Evolutionary conservation across 1,139 yeast genomes (phyloP).

Genomic region (Yarrowia galli): DNA sequence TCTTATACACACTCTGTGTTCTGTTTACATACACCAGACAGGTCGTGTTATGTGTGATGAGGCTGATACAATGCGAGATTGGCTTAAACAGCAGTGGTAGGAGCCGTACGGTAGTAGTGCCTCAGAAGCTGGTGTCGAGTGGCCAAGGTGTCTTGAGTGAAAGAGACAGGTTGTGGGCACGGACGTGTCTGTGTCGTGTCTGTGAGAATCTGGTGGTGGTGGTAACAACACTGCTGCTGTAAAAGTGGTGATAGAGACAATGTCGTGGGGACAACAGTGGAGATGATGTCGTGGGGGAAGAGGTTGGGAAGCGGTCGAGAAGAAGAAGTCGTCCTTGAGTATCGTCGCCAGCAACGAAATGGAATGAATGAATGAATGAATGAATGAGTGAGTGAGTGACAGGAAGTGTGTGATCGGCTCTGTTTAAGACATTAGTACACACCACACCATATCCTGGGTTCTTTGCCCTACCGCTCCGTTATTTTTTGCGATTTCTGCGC

Average conservation of each 20-base stretch:
- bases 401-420: slow-evolving; percentile 20
- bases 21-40: neutral
- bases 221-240: no score
- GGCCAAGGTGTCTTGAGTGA: no score
- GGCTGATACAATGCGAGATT: slow-evolving; percentile 18
- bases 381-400: slow-evolving; percentile 19
- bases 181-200: no score
- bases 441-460: slow-evolving; percentile 26
- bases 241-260: no score
- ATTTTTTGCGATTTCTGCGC: slow-evolving; percentile 8
- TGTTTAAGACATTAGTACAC: slow-evolving; percentile 32
- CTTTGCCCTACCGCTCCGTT: neutral
- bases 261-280: no score
- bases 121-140: no score
- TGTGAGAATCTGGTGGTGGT: no score
- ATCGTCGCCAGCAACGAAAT: slow-evolving; percentile 35
- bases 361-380: no score
- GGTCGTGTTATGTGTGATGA: slow-evolving; percentile 16
- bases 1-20: no score
- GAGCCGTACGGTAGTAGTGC: neutral
- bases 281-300: no score
- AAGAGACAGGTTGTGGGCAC: no score
- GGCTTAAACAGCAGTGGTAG: neutral
- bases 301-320: no score
- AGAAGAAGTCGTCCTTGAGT: neutral